Percentiles rank a stretch among this genome's conserved stretches.
Conservation (phyloP, 495 filamentous ascomycete genomes). For the Baudoinia panamericana region DNA sequence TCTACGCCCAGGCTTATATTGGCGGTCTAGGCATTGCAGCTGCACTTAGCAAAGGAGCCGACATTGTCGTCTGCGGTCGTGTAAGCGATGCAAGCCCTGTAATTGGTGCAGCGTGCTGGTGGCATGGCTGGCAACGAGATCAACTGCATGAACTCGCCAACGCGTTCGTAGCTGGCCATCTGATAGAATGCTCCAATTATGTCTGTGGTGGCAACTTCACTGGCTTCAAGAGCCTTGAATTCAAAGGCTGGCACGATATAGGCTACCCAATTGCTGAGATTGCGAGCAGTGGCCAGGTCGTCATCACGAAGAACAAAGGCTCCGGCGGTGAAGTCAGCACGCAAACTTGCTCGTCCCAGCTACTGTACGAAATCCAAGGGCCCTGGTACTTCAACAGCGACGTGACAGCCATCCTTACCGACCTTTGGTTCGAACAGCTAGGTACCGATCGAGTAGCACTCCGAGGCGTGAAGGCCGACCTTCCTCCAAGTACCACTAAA, state of each 20-base stretch:
- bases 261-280: constrained; percentile 25
- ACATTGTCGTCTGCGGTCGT: constrained; percentile 31
- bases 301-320: constrained; percentile 22
- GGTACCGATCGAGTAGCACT: constrained; percentile 21
- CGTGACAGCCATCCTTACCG: constrained; percentile 21
- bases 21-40: constrained; percentile 27
- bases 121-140: constrained; percentile 27
- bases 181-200: constrained; percentile 22
- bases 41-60: constrained; percentile 27
- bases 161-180: constrained; percentile 24
- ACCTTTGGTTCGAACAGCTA: constrained; percentile 19
- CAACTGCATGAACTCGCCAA: constrained; percentile 20
- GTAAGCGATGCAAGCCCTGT: constrained; percentile 29
- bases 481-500: constrained; percentile 22
- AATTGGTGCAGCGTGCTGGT: constrained; percentile 27
- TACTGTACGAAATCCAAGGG: constrained; percentile 26
- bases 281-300: constrained; percentile 12
- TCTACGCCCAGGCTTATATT: constrained; percentile 36
- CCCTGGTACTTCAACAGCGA: constrained; percentile 23
- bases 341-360: constrained; percentile 21
- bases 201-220: constrained; percentile 23
- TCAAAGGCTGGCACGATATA: constrained; percentile 18
- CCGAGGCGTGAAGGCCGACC: constrained; percentile 14
- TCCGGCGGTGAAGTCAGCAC: constrained; percentile 17
- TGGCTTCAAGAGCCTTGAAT: constrained; percentile 20